Conservation (phyloP, 257 asterid genomes). For the Agastache rugosa region DNA sequence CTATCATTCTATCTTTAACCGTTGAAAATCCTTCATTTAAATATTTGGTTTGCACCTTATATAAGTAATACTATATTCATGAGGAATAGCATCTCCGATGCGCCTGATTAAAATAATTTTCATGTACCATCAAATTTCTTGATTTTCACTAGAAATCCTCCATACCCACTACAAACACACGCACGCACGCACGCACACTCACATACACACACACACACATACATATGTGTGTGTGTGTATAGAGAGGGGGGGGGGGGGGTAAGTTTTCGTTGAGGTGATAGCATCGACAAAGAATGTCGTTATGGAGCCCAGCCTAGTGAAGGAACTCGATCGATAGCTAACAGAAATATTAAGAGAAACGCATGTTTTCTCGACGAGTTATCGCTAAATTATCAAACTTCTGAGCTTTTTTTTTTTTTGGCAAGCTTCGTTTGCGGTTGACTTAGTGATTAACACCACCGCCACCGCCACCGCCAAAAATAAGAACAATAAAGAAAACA, state of each 20-base stretch:
- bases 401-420: background rate
- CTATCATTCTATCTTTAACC: background rate
- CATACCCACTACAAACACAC: background rate
- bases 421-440: background rate
- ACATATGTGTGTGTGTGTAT: too few relatives aligned
- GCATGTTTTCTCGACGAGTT: background rate
- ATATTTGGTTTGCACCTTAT: background rate
- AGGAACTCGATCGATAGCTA: conserved; percentile 8
- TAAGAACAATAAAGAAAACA: background rate
- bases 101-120: background rate
- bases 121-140: background rate
- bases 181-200: background rate
- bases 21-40: background rate
- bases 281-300: too few relatives aligned
- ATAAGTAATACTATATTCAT: too few relatives aligned
- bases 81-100: background rate
- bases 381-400: background rate
- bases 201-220: background rate
- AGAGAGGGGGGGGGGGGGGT: too few relatives aligned
- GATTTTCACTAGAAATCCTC: background rate
- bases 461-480: background rate
- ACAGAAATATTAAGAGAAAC: background rate
- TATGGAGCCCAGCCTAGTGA: background rate
- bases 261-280: too few relatives aligned
- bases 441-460: background rate